These are phyloP conservation scores for Nicotiana paniculata DNA, from an alignment of 257 asterid genomes.

Conservation along the genomic window DNA sequence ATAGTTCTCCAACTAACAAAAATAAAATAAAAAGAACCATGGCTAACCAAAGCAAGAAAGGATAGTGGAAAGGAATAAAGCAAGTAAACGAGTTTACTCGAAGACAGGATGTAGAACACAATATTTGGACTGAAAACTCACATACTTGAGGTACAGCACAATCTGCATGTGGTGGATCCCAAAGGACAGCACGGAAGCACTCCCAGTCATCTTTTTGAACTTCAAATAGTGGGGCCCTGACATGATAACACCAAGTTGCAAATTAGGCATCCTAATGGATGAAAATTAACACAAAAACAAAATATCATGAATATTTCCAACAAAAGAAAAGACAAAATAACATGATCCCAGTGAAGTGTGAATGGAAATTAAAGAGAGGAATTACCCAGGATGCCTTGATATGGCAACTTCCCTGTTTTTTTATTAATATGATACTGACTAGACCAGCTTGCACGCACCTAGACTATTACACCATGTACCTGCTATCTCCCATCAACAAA, in stretches of 20 bases:
- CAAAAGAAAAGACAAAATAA: neutral
- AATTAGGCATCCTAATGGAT: slow-evolving; percentile 7
- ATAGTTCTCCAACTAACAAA: neutral
- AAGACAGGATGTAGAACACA: neutral
- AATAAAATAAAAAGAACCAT: neutral
- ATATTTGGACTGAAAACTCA: neutral
- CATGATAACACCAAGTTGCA: slow-evolving; percentile 11
- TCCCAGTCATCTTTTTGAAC: slow-evolving; percentile 86
- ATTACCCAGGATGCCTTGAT: neutral
- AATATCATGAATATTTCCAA: neutral
- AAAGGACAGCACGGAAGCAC: slow-evolving; percentile 64
- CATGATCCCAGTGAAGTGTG: neutral
- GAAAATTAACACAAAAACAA: neutral
- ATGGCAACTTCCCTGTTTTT: neutral
- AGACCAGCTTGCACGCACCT: too few species aligned
- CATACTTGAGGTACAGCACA: slow-evolving; percentile 94
- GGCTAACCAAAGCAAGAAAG: neutral
- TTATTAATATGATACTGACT: too few species aligned
- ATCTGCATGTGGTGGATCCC: slow-evolving; percentile 94
- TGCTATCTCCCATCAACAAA: too few species aligned
- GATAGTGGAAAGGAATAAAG: neutral
- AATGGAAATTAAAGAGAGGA: neutral
- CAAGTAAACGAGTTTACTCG: neutral
- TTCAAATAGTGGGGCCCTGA: slow-evolving; percentile 92
- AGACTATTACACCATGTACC: too few species aligned